Base-by-base conservation (phyloP, 768 basidiomycete species). In the Pleurotus cornucopiae region DNA sequence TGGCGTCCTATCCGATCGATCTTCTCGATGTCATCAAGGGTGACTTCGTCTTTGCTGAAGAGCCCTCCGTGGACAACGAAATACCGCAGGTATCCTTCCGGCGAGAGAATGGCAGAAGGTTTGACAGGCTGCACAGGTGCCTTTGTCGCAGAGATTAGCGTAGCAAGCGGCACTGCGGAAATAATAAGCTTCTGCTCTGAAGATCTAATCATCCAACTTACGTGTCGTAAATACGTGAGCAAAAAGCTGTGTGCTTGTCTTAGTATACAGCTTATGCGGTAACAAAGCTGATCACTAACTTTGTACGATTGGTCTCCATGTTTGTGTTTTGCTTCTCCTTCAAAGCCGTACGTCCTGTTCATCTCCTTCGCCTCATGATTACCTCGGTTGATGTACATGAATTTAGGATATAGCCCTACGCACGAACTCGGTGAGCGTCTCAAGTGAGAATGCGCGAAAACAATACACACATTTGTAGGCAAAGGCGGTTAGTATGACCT, bases 301-400 rank as follows among this genome's bases (percentile, higher is more conserved):
- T 94, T 94, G 76, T 95, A 98, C 0, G 92, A 88, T 68, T 94
- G 87, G 65, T 97, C 94, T 25, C 94, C 94, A 62, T 96, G 93
- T 69, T 99, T 98, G 65, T 96, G 89, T 66, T 96, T 96, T 26
- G 86, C 89, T 74, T 99, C 97, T 40, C 95, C 94, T 69, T 96
- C 93, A 64, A 95, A 95, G 1, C 94, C 94, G 69, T 96, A 94
- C 18, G 86, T 83, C 48, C 88, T 76, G 71, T 99, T 99, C 97
- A 99, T 98, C 46, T 98, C 94, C 68, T 91, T 91, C 58, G 93
- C 87, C 73, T 96, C 94, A 66, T 98, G 96, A 72, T 98, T 98
- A 14, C 96, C 96, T 60, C 96, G 84, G 69, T 99, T 98, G 67
- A 99, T 83, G 69, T 82, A 96, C 79, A 98, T 91, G 57, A 77